Base-by-base conservation (phyloP, 2,329 filamentous ascomycete genomes). In the Colletotrichum tamarilloi region DNA sequence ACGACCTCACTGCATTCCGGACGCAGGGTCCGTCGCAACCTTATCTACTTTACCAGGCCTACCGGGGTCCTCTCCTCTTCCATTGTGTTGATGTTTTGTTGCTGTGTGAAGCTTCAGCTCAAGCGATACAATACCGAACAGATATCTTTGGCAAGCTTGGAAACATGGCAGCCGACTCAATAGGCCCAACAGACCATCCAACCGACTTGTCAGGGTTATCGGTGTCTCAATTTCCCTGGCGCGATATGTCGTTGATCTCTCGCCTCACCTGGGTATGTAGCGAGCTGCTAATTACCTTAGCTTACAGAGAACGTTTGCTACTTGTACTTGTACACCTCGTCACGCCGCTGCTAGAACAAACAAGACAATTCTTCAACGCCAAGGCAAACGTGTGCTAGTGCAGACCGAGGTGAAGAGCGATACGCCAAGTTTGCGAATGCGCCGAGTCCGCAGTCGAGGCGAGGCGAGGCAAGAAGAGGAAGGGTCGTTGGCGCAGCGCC, bases 21-120 rank as follows among this genome's bases (percentile, higher is more conserved):
- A 58, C 55, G 16, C 55, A 58, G 55, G 55, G 55, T 30, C 52
- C 55, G 30, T 58, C 55, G 55, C 55, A 58, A 59, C 57, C 35
- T 59, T 24, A 24, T 32, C 28, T 58, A 11, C 55, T 12, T 57
- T 22, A 30, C 57, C 30, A 22, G 9, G 24, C 30, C 19, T 8
- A 22, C 19, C 12, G 4, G 55, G 55, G 16, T 30, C 26, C 26
- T 28, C 16, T 16, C 8, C 12, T n/a, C 55, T 9, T 58, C 28
- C 55, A 9, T 30, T 14, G 26, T 24, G 24, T 24, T n/a, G 26
- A 12, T n/a, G 2, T 58, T n/a, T 1, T 2, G 30, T 14, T 57
- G 55, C 6, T 42, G 32, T 12, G 38, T 42, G 11, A 42, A 32
- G 57, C 42, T 49, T 49, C 42, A 49, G 42, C 19, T 22, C 42